Base-by-base conservation (phyloP, 805 yeast species). In the Komagataella kurtzmanii region DNA sequence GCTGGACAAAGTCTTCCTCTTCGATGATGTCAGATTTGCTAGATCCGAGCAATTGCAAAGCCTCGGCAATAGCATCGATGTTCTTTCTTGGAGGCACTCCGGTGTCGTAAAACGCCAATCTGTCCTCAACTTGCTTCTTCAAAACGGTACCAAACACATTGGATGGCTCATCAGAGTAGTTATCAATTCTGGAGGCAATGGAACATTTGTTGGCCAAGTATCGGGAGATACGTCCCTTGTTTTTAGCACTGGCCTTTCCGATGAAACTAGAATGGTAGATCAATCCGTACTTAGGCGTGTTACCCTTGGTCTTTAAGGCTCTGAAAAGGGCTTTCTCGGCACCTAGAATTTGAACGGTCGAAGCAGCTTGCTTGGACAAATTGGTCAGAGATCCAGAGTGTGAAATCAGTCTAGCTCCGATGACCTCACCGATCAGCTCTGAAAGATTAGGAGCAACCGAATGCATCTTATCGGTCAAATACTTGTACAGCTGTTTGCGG, bases 281-380 rank as follows among this genome's bases (percentile, higher is more conserved):
- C 63, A 93, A 76, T 75, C 99, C 99, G 66, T 93, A 93, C 71
- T 93, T 93, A 66, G 99, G 99, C 56, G 99, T 93, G 70, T 93
- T 96, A 64, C 90, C 97, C 73, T 93, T 93, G 54, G 99, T 93
- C 78, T 93, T 93, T 65, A 93, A 81, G 56, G 99, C 99, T 76
- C 99, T 85, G 80, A 93, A 93, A 55, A 93, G 77, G 46, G 99
- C 99, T 80, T 93, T 93, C 75, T 93, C 99, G 57, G 99, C 98
- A 70, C 99, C 99, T 67, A 93, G 79, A 59, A 93, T 89, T 77
- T 93, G 99, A 55, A 93, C 97, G 54, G 99, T 93, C 21, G 99
- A 93, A 53, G 99, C 99, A 63, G 99, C 98, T 74, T 90, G 96
- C 69, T 93, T 93, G 54, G 98, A 89, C 68, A 93, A 75, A 73